These are phyloP conservation scores for Aspergillus unguis DNA, from an alignment of 2,329 filamentous ascomycete genomes.

Conservation along the genomic window DNA sequence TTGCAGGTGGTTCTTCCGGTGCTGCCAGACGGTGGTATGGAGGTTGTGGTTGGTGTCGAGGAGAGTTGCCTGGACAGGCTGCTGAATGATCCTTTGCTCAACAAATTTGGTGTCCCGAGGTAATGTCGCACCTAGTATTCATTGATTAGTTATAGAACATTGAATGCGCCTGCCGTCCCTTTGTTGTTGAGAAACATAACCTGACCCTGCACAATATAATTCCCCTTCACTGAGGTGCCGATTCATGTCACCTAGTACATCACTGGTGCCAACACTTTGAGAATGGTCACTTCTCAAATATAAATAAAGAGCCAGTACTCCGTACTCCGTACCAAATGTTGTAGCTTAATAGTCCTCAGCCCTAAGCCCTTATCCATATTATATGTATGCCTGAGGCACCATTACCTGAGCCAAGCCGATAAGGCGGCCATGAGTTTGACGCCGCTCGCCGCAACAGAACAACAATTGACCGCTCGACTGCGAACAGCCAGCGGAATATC, in stretches of 20 bases:
- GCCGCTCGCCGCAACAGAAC: not conserved
- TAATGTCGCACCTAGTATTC: not conserved
- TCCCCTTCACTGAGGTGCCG: too few relatives aligned
- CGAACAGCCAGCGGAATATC: not conserved
- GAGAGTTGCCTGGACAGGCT: constrained; percentile 26
- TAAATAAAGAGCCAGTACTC: not conserved
- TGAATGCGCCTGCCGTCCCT: too few relatives aligned
- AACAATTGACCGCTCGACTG: not conserved
- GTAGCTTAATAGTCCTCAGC: constrained; percentile 3
- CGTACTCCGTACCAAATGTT: not conserved
- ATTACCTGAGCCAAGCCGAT: constrained; percentile 8
- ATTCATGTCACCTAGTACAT: too few relatives aligned
- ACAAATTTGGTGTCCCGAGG: constrained; percentile 21
- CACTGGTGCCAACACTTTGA: too few relatives aligned
- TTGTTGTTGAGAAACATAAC: too few relatives aligned
- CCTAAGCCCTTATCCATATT: constrained; percentile 22
- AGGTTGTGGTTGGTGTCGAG: constrained; percentile 36
- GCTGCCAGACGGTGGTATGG: constrained; percentile 33
- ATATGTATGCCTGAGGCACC: constrained; percentile 5
- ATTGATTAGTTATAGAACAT: too few relatives aligned
- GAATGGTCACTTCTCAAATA: not conserved
- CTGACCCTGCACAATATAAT: too few relatives aligned
- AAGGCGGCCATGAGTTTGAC: not conserved
- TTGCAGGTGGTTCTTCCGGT: constrained; percentile 31
- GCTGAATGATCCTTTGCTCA: constrained; percentile 30